These are phyloP conservation scores for Phaeophleospora eucalypticola DNA, from an alignment of 2,329 filamentous ascomycete species.

Conservation along the genomic window DNA sequence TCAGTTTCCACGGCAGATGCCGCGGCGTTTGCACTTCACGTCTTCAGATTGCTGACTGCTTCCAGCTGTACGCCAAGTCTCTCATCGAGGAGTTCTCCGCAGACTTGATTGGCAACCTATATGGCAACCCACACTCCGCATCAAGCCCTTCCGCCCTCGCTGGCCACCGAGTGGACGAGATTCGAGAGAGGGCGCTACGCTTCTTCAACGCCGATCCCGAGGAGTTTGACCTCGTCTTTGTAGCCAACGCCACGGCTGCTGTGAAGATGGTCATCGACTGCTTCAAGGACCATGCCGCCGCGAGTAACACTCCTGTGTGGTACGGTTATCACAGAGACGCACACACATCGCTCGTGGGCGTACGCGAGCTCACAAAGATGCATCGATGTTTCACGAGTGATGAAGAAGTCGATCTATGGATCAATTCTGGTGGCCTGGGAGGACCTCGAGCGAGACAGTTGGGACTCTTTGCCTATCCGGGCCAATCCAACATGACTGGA, in stretches of 20 bases:
- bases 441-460: slow-evolving; percentile 32
- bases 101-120: slow-evolving; percentile 55
- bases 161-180: slow-evolving; percentile 54
- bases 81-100: slow-evolving; percentile 53
- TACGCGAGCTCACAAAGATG: slow-evolving; percentile 33
- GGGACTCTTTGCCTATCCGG: slow-evolving; percentile 37
- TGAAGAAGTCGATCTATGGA: slow-evolving; percentile 40
- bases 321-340: slow-evolving; percentile 60
- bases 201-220: slow-evolving; percentile 58
- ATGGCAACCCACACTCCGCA: slow-evolving; percentile 65
- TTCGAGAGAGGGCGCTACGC: slow-evolving; percentile 50
- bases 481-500: slow-evolving; percentile 40
- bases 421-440: slow-evolving; percentile 36
- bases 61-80: slow-evolving; percentile 53
- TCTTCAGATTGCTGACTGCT: slow-evolving; percentile 17
- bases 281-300: slow-evolving; percentile 52
- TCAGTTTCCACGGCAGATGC: slow-evolving; percentile 32
- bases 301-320: slow-evolving; percentile 46
- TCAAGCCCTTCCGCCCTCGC: slow-evolving; percentile 56
- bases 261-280: slow-evolving; percentile 59
- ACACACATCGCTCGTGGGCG: slow-evolving; percentile 55
- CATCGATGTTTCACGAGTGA: slow-evolving; percentile 39
- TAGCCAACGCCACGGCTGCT: slow-evolving; percentile 59
- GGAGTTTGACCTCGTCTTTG: slow-evolving; percentile 60
- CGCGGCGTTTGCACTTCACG: slow-evolving; percentile 28